These are phyloP conservation scores for Candida sonorensis DNA, from an alignment of 805 yeast species.

Conservation along the genomic window DNA sequence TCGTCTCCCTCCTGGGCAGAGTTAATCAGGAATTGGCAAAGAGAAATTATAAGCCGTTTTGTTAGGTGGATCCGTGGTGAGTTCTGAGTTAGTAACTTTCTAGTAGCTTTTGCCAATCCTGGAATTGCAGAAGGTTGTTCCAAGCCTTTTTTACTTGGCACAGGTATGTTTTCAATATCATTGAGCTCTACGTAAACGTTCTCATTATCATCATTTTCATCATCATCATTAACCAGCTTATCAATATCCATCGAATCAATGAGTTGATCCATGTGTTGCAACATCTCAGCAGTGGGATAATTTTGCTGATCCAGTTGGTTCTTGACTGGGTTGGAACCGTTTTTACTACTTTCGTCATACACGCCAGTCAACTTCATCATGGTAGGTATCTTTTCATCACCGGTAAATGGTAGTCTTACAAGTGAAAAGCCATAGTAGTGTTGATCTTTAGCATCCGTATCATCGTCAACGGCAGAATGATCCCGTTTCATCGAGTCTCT, in stretches of 20 bases:
- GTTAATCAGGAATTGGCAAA: slow-evolving; percentile 5
- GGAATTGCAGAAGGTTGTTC: slow-evolving; percentile 3
- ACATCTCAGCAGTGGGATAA: slow-evolving; percentile 33
- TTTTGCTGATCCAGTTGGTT: slow-evolving; percentile 19
- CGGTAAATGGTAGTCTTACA: slow-evolving; percentile 61
- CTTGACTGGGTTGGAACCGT: slow-evolving; percentile 5
- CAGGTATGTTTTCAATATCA: slow-evolving; percentile 12
- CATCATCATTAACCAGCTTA: slow-evolving; percentile 5
- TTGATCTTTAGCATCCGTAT: slow-evolving; percentile 8
- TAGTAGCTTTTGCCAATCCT: slow-evolving; percentile 9
- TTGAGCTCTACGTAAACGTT: slow-evolving; percentile 15
- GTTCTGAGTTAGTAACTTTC: slow-evolving; percentile 12
- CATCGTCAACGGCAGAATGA: slow-evolving; percentile 14
- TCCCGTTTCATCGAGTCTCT: slow-evolving; percentile 16
- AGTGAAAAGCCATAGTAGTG: slow-evolving; percentile 38
- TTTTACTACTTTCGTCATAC: slow-evolving; percentile 17
- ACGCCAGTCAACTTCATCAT: slow-evolving; percentile 35
- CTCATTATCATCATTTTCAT: slow-evolving; percentile 16
- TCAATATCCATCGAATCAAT: slow-evolving; percentile 40
- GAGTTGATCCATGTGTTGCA: slow-evolving; percentile 35
- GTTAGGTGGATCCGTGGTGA: slow-evolving; percentile 17
- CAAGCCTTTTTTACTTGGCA: slow-evolving; percentile 10
- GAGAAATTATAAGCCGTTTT: slow-evolving; percentile 4
- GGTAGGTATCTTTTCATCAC: slow-evolving; percentile 59
- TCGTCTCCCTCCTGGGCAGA: slow-evolving; percentile 5